phyloP scores from a whole-genome alignment of 208 protist genomes.

The Trypanosoma brucei region DNA sequence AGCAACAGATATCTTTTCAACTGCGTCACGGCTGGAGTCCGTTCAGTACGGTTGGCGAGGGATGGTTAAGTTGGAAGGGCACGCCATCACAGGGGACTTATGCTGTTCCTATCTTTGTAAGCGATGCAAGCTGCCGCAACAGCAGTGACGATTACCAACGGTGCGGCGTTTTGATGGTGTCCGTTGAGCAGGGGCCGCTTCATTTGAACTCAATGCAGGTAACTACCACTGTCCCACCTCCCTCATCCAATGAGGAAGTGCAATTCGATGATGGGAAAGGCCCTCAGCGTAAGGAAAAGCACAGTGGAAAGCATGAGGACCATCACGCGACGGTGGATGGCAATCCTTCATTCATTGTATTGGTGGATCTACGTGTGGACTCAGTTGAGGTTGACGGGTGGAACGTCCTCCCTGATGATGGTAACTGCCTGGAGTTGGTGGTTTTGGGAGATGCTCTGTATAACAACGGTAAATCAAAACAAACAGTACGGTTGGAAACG shows the following conservation, averaged over 20 bases:
- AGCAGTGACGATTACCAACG: not conserved
- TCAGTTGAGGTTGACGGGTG: not conserved
- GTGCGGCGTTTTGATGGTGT: slow-evolving; percentile 10
- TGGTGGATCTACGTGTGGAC: not conserved
- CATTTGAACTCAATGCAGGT: not conserved
- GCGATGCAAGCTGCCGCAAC: not conserved
- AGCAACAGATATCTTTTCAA: not conserved
- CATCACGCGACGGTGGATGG: not conserved
- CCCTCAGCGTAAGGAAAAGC: not conserved
- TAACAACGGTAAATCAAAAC: not conserved
- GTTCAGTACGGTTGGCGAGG: not conserved
- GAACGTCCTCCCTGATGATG: not conserved
- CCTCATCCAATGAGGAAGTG: no score
- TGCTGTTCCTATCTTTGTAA: slow-evolving; percentile 4
- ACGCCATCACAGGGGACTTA: not conserved
- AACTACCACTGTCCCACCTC: not conserved
- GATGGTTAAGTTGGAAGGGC: not conserved
- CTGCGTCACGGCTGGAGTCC: not conserved
- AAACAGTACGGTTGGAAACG: slow-evolving; percentile 2
- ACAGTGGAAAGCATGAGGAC: no score
- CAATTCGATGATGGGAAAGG: not conserved
- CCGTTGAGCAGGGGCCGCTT: not conserved
- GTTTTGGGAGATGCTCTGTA: not conserved
- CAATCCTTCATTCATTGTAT: not conserved
- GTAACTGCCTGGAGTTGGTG: not conserved